Evolutionary conservation across 177 flowering plant genomes (phyloP), one percentile per base, ranked within the genome.

Genomic region (Vitis hybrid): DNA sequence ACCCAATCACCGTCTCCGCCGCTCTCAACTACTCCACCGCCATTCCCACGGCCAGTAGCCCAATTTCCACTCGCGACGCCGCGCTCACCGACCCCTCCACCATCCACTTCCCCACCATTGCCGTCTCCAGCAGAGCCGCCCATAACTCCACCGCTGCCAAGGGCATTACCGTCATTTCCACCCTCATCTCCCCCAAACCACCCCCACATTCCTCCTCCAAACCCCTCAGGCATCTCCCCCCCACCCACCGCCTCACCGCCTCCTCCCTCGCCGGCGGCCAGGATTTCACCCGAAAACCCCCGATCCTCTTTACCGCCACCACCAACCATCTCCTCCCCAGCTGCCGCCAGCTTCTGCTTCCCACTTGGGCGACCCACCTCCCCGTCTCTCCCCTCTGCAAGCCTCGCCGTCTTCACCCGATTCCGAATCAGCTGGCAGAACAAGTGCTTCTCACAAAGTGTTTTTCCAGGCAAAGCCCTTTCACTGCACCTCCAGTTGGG

Each of bases 401-500:
- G 3, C 51, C 56, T 9, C 51, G 4, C 59, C 57, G 12, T 51
- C 30, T 34, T 51, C 21, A 11, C 14, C 6, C 12, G 2, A 34
- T 7, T 54, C 30, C 64, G 30, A 57, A 11, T 3, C 14, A 26
- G 2, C 13, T 7, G 6, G 15, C 49, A 21, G 11, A 48, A 17
- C 10, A 4, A 56, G 57, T 71, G 74, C 57, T 57, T 71, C 70
- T 66, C 70, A 60, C 75, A 72, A 2, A 17, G 8, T 23, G 11
- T 0, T 17, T 8, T 45, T 3, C 75, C 75, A 23, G 7, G 55
- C 71, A 67, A 52, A 21, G 45, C 75, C 51, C 62, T 72, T 62
- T 62, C 70, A 9, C 51, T 72, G 15, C 75, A 72, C 62, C 75
- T 54, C 70, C 75, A 72, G 39, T 45, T 34, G 11, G 72, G 54